A percentile compares a stretch with the other conserved stretches of the same genome.
Evolutionary conservation across 228 moss, liverwort and hornwort species (phyloP).

Genomic region (Sphagnum magellanicum): DNA sequence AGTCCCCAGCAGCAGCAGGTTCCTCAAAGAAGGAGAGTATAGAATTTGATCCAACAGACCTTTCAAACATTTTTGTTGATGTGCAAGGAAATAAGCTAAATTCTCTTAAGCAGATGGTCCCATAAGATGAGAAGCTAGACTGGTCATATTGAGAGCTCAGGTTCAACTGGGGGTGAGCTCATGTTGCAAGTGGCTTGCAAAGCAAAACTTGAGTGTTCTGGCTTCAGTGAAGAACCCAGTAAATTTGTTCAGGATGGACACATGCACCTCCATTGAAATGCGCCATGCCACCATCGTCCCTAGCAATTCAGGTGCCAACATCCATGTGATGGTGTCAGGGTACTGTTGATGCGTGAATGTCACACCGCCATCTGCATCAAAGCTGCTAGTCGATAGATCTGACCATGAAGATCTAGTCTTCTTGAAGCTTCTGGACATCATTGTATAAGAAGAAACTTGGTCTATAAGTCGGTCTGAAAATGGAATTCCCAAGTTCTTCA

Average conservation of each 20-base stretch:
- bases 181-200: constrained; percentile 2
- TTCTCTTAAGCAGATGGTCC: too few species aligned
- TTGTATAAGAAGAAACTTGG: background rate
- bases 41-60: too few species aligned
- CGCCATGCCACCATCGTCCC: background rate
- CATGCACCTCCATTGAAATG: background rate
- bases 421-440: too few species aligned
- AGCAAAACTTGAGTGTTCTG: constrained; percentile 1
- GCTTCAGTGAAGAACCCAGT: background rate
- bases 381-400: background rate
- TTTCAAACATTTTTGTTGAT: too few species aligned
- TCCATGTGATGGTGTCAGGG: constrained; percentile 1
- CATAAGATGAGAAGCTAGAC: too few species aligned
- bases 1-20: too few species aligned
- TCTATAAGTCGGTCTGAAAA: constrained; percentile 1
- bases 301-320: background rate
- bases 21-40: too few species aligned
- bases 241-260: background rate
- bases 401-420: background rate
- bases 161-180: background rate
- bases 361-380: constrained; percentile 3
- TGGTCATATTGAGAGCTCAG: too few species aligned
- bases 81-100: too few species aligned
- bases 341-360: constrained; percentile 4
- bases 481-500: constrained; percentile 1